A percentile compares a stretch with the other conserved stretches of the same genome.
Evolutionary conservation across 2,329 filamentous ascomycete genomes (phyloP).

Genomic region (Berkeleyomyces rouxiae): DNA sequence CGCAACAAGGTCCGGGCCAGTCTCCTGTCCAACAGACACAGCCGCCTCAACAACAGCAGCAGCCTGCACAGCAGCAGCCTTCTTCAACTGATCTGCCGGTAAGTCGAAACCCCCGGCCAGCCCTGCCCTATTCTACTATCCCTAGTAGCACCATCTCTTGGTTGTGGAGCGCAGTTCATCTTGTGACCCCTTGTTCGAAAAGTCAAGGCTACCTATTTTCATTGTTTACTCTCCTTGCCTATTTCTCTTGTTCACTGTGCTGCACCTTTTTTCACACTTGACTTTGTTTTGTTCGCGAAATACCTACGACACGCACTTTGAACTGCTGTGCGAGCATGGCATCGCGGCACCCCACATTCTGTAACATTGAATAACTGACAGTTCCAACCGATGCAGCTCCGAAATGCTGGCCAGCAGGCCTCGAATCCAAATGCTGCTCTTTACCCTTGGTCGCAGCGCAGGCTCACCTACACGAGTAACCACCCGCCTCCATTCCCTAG

Average conservation of each 20-base stretch:
- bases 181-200: background rate
- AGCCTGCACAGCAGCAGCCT: conserved; percentile 14
- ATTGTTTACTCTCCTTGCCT: conserved; percentile 1
- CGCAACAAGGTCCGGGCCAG: conserved; percentile 15
- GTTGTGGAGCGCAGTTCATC: conserved; percentile 6
- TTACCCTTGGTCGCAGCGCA: conserved; percentile 90
- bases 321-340: background rate
- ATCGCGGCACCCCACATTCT: background rate
- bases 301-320: background rate
- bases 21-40: conserved; percentile 7
- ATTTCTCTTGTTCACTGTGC: background rate
- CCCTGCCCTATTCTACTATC: background rate
- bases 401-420: conserved; percentile 30
- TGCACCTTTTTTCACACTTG: background rate
- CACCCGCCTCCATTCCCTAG: conserved; percentile 81
- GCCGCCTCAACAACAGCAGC: conserved; percentile 24
- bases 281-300: background rate
- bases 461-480: conserved; percentile 67
- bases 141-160: background rate
- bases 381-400: conserved; percentile 26
- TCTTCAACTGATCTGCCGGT: conserved; percentile 26
- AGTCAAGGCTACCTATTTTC: conserved; percentile 2
- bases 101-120: conserved; percentile 18
- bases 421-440: conserved; percentile 55
- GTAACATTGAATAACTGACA: conserved; percentile 1